A percentile compares a stretch with the other conserved stretches of the same genome.
phyloP scores from a whole-genome alignment of 2,329 filamentous ascomycete species.

The Fusarium verrucosum region DNA sequence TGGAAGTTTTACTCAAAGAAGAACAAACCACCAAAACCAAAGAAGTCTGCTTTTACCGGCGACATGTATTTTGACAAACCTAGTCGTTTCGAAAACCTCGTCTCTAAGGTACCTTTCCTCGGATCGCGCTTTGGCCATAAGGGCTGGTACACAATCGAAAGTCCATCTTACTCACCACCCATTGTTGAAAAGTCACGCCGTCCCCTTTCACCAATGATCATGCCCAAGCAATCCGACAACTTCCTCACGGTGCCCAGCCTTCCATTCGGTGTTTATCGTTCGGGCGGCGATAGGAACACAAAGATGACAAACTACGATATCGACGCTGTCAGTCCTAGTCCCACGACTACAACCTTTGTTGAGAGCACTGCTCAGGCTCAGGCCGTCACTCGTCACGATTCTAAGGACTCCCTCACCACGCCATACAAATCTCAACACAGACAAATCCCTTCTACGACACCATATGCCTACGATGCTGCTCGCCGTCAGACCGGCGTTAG shows the following conservation, averaged over 20 bases:
- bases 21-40: not conserved
- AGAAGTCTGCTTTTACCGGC: conserved; percentile 23
- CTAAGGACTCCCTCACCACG: conserved; percentile 24
- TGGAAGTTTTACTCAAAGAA: conserved; percentile 37
- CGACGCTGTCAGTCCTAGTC: conserved; percentile 39
- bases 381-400: conserved; percentile 33
- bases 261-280: conserved; percentile 30
- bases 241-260: conserved; percentile 37
- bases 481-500: conserved; percentile 53
- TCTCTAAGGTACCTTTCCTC: conserved; percentile 51
- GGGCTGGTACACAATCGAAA: conserved; percentile 49
- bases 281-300: conserved; percentile 13
- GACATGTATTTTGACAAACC: conserved; percentile 37
- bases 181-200: conserved; percentile 37
- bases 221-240: conserved; percentile 37
- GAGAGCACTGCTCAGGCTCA: conserved; percentile 37
- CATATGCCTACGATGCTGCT: conserved; percentile 25
- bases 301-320: conserved; percentile 20
- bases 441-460: conserved; percentile 29
- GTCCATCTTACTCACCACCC: conserved; percentile 21
- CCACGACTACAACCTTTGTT: conserved; percentile 39
- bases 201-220: conserved; percentile 15
- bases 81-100: conserved; percentile 38
- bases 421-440: conserved; percentile 22
- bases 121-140: conserved; percentile 47